Conservation (phyloP, 805 yeast genomes). For the Wickerhamiella brachini region DNA sequence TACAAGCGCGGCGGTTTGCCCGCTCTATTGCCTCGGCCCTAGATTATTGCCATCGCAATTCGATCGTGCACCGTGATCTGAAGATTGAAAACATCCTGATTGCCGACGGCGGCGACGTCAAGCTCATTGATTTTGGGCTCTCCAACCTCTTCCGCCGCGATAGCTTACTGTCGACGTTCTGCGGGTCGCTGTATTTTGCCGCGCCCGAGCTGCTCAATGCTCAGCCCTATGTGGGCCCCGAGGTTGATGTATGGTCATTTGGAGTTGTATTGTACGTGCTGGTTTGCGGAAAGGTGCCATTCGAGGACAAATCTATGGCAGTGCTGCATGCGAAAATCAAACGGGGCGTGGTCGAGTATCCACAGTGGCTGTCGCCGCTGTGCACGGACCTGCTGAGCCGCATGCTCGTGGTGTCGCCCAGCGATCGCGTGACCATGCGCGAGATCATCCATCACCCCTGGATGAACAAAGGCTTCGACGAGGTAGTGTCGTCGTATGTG, state of each 20-base stretch:
- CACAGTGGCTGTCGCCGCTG: constrained; percentile 62
- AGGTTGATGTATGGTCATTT: constrained; percentile 96
- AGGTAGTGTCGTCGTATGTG: constrained; percentile 51
- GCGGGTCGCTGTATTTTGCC: constrained; percentile 96
- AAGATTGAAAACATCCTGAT: constrained; percentile 95
- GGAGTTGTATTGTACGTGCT: constrained; percentile 91
- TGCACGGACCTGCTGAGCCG: constrained; percentile 67
- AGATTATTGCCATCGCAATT: constrained; percentile 85
- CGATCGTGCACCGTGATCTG: constrained; percentile 92
- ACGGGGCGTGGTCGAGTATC: constrained; percentile 84
- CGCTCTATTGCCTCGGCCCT: constrained; percentile 89
- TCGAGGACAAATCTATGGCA: constrained; percentile 87
- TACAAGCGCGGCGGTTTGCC: constrained; percentile 87
- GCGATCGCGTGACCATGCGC: constrained; percentile 58
- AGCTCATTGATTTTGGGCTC: constrained; percentile 91
- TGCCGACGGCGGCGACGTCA: constrained; percentile 82
- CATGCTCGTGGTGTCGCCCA: constrained; percentile 87
- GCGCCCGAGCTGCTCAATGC: constrained; percentile 95
- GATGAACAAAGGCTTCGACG: constrained; percentile 83
- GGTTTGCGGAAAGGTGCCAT: constrained; percentile 96
- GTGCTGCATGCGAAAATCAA: constrained; percentile 89
- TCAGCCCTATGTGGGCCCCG: constrained; percentile 88
- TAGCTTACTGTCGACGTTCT: constrained; percentile 72
- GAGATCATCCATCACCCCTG: constrained; percentile 86
- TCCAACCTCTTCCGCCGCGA: constrained; percentile 70